These are phyloP conservation scores for Fusarium sarcochroum DNA, from an alignment of 2,329 filamentous ascomycete species.

Conservation along the genomic window DNA sequence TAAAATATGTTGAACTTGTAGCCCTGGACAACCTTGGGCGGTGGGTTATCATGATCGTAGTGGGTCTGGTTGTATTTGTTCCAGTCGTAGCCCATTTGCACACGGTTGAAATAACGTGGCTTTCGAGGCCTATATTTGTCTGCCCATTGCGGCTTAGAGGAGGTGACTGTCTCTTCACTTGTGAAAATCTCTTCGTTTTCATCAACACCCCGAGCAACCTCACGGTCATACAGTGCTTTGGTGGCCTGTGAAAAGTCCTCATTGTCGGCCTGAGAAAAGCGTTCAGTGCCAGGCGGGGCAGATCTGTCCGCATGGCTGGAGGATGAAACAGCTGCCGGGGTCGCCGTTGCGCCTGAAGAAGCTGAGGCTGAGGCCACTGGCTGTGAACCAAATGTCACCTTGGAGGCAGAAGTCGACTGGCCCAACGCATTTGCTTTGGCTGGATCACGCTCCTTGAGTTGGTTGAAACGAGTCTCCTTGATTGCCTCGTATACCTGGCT, in stretches of 20 bases:
- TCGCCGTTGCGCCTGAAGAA: conserved; percentile 23
- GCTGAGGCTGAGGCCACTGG: conserved; percentile 10
- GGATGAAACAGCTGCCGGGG: conserved; percentile 32
- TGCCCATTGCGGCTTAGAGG: conserved; percentile 81
- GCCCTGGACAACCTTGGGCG: conserved; percentile 96
- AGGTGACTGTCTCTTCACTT: conserved; percentile 79
- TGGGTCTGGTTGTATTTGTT: conserved; percentile 99
- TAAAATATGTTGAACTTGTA: conserved; percentile 99
- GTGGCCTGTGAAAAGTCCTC: conserved; percentile 90
- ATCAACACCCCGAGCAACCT: conserved; percentile 89
- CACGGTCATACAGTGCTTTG: conserved; percentile 90
- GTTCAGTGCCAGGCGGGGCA: conserved; percentile 69
- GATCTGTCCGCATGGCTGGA: conserved; percentile 51
- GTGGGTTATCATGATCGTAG: conserved; percentile 98
- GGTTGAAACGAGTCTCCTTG: conserved; percentile 75
- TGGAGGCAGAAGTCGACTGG: conserved; percentile 22
- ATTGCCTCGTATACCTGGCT: conserved; percentile 83
- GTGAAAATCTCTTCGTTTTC: conserved; percentile 98
- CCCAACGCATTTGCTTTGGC: conserved; percentile 68
- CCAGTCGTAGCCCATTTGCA: conserved; percentile 99
- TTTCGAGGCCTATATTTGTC: conserved; percentile 90
- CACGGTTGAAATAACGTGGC: conserved; percentile 96
- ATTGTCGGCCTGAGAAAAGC: conserved; percentile 77
- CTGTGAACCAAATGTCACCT: conserved; percentile 12
- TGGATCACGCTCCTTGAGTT: conserved; percentile 76